Evolutionary conservation across 2,329 filamentous ascomycete genomes (phyloP), one percentile per base, ranked within the genome.

Genomic region (Endothia cerciana): DNA sequence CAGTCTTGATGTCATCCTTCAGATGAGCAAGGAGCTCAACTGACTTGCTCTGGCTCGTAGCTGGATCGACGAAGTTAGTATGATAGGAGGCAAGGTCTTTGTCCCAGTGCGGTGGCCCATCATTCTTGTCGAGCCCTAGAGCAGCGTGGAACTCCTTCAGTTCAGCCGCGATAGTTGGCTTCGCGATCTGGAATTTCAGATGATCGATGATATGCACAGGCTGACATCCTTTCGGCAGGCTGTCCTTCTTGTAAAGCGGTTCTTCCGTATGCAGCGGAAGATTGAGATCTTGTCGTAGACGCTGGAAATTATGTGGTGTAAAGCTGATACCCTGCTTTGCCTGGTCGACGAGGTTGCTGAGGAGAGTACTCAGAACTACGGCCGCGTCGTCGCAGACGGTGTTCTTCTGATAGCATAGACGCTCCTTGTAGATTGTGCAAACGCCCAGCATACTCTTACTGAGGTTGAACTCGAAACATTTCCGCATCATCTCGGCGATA

Each of bases 371-470:
- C 4, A 90, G 77, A 0, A 76, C 70, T 0, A 84, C 72, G 0
- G 84, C 85, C 3, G 78, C 73, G 0, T 74, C 62, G 13, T 82
- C 74, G 3, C 74, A 75, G 43, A 89, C 85, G 0, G 75, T 80
- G 28, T 84, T 82, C 15, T 83, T 80, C 15, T 82, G 79, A 67
- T 93, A 93, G 41, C 85, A 87, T 0, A 89, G 75, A 4, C 77
- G 80, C 60, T 91, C 88, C 67, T 91, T 89, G 73, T 83, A 87
- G 4, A 80, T 82, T 0, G 91, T 94, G 64, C 85, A 88, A 0
- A 79, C 77, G 0, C 91, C 91, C 2, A 94, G 80, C 30, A 88
- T 76, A 7, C 80, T 83, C 1, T 81, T 80, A 51, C 82, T 74
- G 73, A 87, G 81, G 38, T 85, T 86, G 73, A 91, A 91, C 0